Evolutionary conservation across 345 rosid genomes (phyloP).

Genomic region (Firmiana major): DNA sequence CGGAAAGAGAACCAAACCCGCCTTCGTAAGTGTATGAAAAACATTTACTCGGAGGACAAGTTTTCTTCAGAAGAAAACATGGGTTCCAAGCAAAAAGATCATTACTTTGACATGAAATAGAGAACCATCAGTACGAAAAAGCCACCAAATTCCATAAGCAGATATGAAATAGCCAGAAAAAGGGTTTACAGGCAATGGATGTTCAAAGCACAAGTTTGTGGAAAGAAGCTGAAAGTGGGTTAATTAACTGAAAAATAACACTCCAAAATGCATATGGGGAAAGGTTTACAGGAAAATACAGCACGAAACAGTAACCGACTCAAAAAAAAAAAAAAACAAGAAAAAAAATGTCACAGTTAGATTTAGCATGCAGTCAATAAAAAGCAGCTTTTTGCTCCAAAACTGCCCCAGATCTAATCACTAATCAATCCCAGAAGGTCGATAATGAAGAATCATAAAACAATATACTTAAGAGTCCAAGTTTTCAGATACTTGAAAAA

Average conservation of each 20-base stretch:
- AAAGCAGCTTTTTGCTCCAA: background rate
- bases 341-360: background rate
- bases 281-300: background rate
- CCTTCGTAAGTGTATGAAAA: constrained; percentile 21
- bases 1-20: constrained; percentile 26
- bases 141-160: too few species aligned
- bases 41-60: constrained; percentile 20
- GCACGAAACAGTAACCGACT: background rate
- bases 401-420: background rate
- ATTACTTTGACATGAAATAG: background rate
- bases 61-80: background rate
- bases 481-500: constrained; percentile 34
- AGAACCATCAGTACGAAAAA: background rate
- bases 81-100: background rate
- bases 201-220: background rate
- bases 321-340: background rate
- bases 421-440: background rate
- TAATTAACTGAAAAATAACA: background rate
- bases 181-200: too few species aligned
- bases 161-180: background rate
- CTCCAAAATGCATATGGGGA: background rate
- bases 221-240: background rate
- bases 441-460: background rate
- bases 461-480: constrained; percentile 32
- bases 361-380: background rate